Evolutionary conservation across 202 grass and related monocot genomes (phyloP).

Genomic region (Alloteropsis angusta): DNA sequence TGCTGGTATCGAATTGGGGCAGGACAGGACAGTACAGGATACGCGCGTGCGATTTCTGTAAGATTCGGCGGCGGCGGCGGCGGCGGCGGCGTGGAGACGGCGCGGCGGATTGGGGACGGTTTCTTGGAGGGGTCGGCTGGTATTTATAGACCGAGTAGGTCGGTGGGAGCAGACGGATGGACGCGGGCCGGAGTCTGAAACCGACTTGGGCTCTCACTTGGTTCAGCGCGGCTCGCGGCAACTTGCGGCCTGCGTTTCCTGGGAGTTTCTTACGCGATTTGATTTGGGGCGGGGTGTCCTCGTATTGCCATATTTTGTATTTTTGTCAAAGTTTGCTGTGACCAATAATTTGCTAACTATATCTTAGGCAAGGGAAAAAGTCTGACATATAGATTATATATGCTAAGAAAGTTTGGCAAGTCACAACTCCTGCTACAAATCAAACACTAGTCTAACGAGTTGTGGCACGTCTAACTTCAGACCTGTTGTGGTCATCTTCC

Average conservation of each 20-base stretch:
- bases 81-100: neutral
- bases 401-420: too few relatives aligned
- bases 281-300: too few relatives aligned
- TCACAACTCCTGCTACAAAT: too few relatives aligned
- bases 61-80: neutral
- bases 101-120: neutral
- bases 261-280: neutral
- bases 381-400: too few relatives aligned
- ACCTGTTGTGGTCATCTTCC: too few relatives aligned
- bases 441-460: too few relatives aligned
- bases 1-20: neutral
- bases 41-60: neutral
- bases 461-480: too few relatives aligned
- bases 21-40: neutral
- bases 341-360: too few relatives aligned
- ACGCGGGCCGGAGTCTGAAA: neutral
- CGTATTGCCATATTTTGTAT: too few relatives aligned
- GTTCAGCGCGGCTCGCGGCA: neutral
- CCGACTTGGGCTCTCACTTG: neutral
- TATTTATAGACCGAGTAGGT: conserved; percentile 23
- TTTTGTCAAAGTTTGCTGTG: too few relatives aligned
- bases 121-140: neutral
- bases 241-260: neutral
- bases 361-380: too few relatives aligned
- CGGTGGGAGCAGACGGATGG: neutral